Evolutionary conservation across 2,329 filamentous ascomycete species (phyloP), one percentile per base, ranked within the genome.

Genomic region (Penicillium sp.): DNA sequence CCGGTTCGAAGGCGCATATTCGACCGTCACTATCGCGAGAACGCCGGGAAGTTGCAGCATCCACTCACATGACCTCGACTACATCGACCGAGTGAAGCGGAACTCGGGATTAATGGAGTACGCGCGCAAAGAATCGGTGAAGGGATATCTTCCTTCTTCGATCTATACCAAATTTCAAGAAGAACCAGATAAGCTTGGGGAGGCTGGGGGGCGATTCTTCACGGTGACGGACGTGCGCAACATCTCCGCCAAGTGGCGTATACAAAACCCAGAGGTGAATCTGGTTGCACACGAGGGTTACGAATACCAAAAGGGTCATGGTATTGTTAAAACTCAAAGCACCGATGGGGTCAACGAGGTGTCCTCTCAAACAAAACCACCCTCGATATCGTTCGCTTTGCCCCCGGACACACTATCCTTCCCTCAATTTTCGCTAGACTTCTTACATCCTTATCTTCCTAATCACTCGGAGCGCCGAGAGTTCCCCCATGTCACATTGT

Each of bases 401-500:
- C 70, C 75, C 27, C 66, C 73, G 17, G 76, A 79, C 67, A 75
- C 75, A n/a, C 62, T 80, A 47, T 65, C 70, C 23, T 83, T 82
- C 60, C 76, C 82, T 12, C 64, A 71, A 15, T 71, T 77, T 42
- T 68, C 78, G 5, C 69, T 80, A 43, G 68, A 73, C 6, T 82
- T 81, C 50, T 73, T 86, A 42, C 73, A 78, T 35, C 75, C 79
- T 13, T 86, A 85, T 69, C 73, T 86, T 19, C 81, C 81, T n/a
- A 64, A 62, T 13, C 59, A 65, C 33, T 64, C 68, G 35, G 70
- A 71, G 42, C 69, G 60, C 42, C 69, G 72, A 40, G 64, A 69
- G 40, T 70, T 80, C 25, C 82, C 82, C 7, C 81, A 82, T 71
- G 83, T 91, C 50, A 97, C 93, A 2, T 81, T 97, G 41, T 97